Percentiles rank a stretch among this genome's conserved stretches.
Evolutionary conservation across 768 basidiomycete genomes (phyloP).

Genomic region (Calocera cornea): DNA sequence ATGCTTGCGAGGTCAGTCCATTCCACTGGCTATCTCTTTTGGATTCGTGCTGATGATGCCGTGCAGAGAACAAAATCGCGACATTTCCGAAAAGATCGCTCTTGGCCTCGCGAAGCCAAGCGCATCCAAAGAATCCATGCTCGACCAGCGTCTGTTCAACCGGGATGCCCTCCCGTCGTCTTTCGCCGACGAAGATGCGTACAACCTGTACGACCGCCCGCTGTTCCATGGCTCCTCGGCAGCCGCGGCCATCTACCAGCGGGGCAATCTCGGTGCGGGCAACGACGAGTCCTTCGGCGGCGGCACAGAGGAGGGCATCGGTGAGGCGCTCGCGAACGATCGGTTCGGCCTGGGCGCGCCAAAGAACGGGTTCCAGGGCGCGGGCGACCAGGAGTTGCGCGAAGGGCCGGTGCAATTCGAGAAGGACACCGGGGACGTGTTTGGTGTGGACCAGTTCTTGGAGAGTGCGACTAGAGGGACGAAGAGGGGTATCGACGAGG

Average conservation of each 20-base stretch:
- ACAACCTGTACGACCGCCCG: constrained; percentile 87
- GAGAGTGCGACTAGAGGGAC: constrained; percentile 93
- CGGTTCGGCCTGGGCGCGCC: constrained; percentile 75
- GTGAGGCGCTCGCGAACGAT: constrained; percentile 80
- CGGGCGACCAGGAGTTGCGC: constrained; percentile 64
- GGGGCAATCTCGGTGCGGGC: constrained; percentile 66
- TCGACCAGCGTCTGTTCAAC: constrained; percentile 96
- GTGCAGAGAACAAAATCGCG: constrained; percentile 76
- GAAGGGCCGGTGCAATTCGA: constrained; percentile 98
- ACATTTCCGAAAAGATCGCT: constrained; percentile 98
- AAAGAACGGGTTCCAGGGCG: constrained; percentile 80
- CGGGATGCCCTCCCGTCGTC: constrained; percentile 69
- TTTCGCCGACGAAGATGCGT: constrained; percentile 88
- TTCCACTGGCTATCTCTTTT: neutral
- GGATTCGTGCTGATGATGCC: neutral
- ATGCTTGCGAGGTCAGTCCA: constrained; percentile 58
- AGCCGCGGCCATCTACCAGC: constrained; percentile 98
- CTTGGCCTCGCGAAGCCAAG: constrained; percentile 96
- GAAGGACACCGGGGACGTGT: constrained; percentile 94
- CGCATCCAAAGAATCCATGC: constrained; percentile 87
- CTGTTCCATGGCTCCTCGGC: constrained; percentile 93
- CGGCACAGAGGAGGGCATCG: constrained; percentile 91
- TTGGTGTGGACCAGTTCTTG: constrained; percentile 92
- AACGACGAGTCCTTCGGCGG: constrained; percentile 89
- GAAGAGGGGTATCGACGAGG: constrained; percentile 73